phyloP scores from a whole-genome alignment of 192 early-diverging fungal genomes.

The Oehlia diaphana region DNA sequence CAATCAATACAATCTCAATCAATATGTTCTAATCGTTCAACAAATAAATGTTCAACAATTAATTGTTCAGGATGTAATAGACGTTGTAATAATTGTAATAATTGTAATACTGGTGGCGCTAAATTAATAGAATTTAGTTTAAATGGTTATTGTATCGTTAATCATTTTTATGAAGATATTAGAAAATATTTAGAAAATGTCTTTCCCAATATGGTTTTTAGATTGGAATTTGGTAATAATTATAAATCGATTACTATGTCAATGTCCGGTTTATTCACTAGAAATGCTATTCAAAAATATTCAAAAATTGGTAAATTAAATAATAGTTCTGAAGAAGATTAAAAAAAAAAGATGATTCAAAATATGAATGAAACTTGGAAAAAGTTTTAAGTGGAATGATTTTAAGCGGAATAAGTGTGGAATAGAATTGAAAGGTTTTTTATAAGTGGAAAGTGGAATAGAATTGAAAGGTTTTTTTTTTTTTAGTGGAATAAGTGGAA shows the following conservation, averaged over 20 bases:
- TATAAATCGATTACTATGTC: conserved; percentile 21
- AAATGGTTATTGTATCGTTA: conserved; percentile 29
- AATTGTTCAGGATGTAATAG: background rate
- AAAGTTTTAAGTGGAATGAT: too few species aligned
- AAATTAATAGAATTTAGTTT: conserved; percentile 19
- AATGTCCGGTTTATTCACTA: conserved; percentile 16
- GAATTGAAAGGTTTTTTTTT: too few species aligned
- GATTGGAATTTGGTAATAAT: conserved; percentile 27
- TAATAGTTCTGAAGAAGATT: background rate
- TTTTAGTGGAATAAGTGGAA: too few species aligned
- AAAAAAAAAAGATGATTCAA: too few species aligned
- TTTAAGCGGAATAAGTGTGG: too few species aligned
- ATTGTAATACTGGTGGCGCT: background rate
- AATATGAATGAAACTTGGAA: too few species aligned
- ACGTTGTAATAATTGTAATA: background rate
- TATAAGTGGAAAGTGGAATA: too few species aligned
- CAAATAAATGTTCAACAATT: background rate
- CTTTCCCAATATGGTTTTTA: conserved; percentile 18
- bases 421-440: too few species aligned
- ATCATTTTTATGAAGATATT: conserved; percentile 30
- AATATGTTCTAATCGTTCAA: background rate
- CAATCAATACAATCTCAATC: background rate
- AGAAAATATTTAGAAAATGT: conserved; percentile 24
- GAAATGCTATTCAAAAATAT: conserved; percentile 19
- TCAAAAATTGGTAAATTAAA: conserved; percentile 19